Percentiles rank a stretch among this genome's conserved stretches.
These are phyloP conservation scores for Zymoseptoria crescenta DNA, from an alignment of 2,329 filamentous ascomycete genomes.

Conservation along the genomic window DNA sequence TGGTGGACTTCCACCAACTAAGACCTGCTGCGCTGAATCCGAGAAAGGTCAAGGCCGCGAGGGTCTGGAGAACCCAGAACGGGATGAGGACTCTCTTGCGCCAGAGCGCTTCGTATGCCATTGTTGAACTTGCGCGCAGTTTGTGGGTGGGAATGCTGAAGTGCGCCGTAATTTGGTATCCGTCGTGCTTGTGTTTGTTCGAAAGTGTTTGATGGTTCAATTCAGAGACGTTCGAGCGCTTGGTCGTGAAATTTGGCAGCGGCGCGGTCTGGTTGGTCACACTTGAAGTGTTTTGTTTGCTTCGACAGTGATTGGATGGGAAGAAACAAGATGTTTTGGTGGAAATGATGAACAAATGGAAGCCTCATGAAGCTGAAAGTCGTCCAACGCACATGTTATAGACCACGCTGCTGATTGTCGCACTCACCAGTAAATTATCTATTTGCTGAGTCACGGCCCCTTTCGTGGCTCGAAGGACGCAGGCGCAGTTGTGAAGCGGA, in stretches of 20 bases:
- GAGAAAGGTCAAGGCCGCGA: slow-evolving; percentile 9
- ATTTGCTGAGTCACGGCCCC: not conserved
- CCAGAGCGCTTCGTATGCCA: slow-evolving; percentile 18
- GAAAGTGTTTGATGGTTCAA: too few relatives aligned
- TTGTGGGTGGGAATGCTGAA: not conserved
- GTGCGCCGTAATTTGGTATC: too few relatives aligned
- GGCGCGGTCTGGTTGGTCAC: too few relatives aligned
- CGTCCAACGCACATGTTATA: not conserved
- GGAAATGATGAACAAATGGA: not conserved
- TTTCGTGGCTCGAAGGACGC: not conserved
- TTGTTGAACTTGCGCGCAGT: slow-evolving; percentile 7
- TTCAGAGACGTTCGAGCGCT: too few relatives aligned
- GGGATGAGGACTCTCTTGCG: slow-evolving; percentile 23
- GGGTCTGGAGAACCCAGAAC: slow-evolving; percentile 21
- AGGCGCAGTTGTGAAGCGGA: not conserved
- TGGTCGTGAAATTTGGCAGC: too few relatives aligned
- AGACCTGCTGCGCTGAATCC: not conserved
- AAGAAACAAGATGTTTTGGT: too few relatives aligned
- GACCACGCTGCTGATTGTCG: not conserved
- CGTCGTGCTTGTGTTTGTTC: not conserved
- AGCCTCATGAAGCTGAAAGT: not conserved
- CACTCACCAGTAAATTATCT: not conserved
- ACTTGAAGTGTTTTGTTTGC: too few relatives aligned
- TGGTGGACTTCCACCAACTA: not conserved
- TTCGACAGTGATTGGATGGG: too few relatives aligned